Conservation (phyloP, 2,329 filamentous ascomycete species). For the Scedosporium aurantiacum region DNA sequence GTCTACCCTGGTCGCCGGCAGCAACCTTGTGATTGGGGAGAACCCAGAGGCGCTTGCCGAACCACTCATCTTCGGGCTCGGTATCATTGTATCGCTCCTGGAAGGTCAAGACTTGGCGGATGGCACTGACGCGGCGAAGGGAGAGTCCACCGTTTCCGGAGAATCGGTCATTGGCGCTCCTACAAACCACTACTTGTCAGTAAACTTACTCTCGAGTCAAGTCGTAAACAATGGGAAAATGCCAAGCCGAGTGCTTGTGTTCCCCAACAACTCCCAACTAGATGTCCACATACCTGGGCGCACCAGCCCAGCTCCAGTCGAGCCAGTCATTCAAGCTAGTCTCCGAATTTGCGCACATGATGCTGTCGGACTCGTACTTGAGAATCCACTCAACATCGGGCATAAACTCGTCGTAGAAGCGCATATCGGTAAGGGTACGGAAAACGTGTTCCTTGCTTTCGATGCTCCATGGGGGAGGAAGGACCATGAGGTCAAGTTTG, state of each 20-base stretch:
- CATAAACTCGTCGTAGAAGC: constrained; percentile 42
- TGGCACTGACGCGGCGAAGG: constrained; percentile 39
- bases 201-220: too few species aligned
- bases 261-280: neutral
- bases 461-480: constrained; percentile 37
- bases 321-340: constrained; percentile 42
- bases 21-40: constrained; percentile 38
- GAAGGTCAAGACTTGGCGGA: constrained; percentile 34
- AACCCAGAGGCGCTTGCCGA: constrained; percentile 34
- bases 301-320: constrained; percentile 42
- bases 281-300: constrained; percentile 28
- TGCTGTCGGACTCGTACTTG: constrained; percentile 44
- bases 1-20: constrained; percentile 25
- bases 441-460: constrained; percentile 35
- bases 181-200: constrained; percentile 10
- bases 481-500: constrained; percentile 38
- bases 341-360: constrained; percentile 43
- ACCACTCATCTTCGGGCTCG: constrained; percentile 45
- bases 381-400: constrained; percentile 42
- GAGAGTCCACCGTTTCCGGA: constrained; percentile 44
- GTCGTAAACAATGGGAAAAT: neutral
- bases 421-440: constrained; percentile 35
- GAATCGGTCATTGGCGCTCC: constrained; percentile 30
- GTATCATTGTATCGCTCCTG: constrained; percentile 39
- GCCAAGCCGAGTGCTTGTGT: too few species aligned